Evolutionary conservation across 768 basidiomycete genomes (phyloP), one percentile per base, ranked within the genome.

Genomic region (Tephrocybe rancida): DNA sequence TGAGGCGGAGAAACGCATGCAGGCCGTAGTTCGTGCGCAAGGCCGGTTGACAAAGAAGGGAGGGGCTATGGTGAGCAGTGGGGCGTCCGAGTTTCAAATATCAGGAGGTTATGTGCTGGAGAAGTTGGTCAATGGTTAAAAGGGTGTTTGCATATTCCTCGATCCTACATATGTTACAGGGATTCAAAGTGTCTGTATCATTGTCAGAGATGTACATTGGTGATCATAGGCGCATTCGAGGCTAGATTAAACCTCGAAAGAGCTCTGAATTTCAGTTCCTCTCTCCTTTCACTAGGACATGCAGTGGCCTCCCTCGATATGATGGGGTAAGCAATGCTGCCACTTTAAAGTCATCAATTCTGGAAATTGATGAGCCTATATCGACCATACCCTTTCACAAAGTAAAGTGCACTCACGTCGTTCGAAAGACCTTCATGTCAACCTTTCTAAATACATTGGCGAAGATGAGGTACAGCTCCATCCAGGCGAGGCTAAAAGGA

Each of bases 1-100:
- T 32, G 85, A 83, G 27, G 83, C 87, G 11, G 93, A 93, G 70
- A 78, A 76, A 66, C 82, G 94, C 27, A 98, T 98, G 95, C 85
- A 88, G 62, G 83, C 83, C 50, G 83, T 88, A 38, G 94, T 96
- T 26, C 83, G 95, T 39, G 78, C 81, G 11, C 92, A 92, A 64
- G 95, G 95, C 8, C 80, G 90, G 46, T 70, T 90, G 52, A 82
- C 84, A 50, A 95, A 88, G 77, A 86, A 86, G 68, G 84, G 83
- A 25, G 95, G 95, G 19, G 75, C 81, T 48, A 84, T 92, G 81
- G 74, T 83, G 56, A 83, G 83, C 58, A 82, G 77, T 48, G 86
- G 85, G 35, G 74, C 77, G 16, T 80, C 80, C 27, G 92, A 94
- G 67, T 94, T 93, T 73, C 92, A 94, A 70, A 80, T 92, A 53